Conservation (phyloP, 257 asterid species). For the Coffea eugenioides region DNA sequence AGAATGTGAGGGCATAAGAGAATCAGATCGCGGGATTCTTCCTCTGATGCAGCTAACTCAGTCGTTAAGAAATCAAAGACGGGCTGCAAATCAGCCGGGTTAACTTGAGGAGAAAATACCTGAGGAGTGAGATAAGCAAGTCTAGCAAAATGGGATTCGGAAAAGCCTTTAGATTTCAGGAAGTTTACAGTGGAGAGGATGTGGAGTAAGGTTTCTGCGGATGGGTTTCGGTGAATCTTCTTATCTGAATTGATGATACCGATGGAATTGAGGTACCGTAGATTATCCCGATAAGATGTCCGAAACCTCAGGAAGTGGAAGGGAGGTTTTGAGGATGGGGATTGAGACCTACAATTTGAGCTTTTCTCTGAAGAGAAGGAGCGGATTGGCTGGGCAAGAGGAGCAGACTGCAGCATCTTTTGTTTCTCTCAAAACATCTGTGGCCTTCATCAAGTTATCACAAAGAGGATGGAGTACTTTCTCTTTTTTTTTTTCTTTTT, state of each 20-base stretch:
- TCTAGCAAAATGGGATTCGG: conserved; percentile 28
- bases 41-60: conserved; percentile 32
- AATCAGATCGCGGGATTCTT: conserved; percentile 32
- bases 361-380: conserved; percentile 10
- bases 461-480: too few relatives aligned
- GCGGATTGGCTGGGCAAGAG: conserved; percentile 8
- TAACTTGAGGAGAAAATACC: conserved; percentile 24
- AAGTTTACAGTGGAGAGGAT: conserved; percentile 29
- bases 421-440: neutral
- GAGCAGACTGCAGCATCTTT: conserved; percentile 2
- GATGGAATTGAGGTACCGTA: conserved; percentile 32
- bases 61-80: conserved; percentile 23
- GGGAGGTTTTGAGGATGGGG: conserved; percentile 16
- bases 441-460: neutral
- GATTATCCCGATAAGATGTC: conserved; percentile 27
- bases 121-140: conserved; percentile 23
- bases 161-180: conserved; percentile 35
- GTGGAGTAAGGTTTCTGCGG: conserved; percentile 25
- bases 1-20: conserved; percentile 35
- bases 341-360: neutral
- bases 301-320: conserved; percentile 21
- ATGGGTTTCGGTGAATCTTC: conserved; percentile 18
- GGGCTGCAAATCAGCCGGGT: conserved; percentile 16
- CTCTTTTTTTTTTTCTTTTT: too few relatives aligned
- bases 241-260: conserved; percentile 25